These are phyloP conservation scores for Cenchrus americanus DNA, from an alignment of 176 grass and related monocot genomes.

Conservation along the genomic window DNA sequence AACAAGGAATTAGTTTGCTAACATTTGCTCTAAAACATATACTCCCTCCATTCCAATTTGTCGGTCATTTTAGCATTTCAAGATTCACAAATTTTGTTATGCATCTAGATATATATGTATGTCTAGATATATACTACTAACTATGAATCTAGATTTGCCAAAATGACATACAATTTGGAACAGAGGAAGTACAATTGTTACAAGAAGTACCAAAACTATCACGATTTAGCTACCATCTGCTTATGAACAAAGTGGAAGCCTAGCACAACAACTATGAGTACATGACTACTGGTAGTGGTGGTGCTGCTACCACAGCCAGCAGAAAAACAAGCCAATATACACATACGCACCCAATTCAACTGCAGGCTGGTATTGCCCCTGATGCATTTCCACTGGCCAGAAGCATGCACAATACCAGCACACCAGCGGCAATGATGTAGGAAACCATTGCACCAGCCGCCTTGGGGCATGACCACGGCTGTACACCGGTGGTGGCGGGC, in stretches of 20 bases:
- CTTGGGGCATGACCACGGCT: background rate
- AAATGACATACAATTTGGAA: no score
- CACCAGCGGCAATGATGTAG: background rate
- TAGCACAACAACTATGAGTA: background rate
- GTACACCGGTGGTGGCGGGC: background rate
- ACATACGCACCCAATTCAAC: background rate
- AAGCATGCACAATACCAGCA: background rate
- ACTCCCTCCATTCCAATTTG: no score
- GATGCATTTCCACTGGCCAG: background rate
- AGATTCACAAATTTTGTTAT: no score
- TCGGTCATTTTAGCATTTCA: no score
- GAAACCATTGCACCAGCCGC: background rate
- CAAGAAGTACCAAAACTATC: conserved; percentile 1
- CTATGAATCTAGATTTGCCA: no score
- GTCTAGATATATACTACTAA: no score
- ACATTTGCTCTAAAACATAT: background rate
- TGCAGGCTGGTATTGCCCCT: background rate
- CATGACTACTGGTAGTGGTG: no score
- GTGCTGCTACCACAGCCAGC: no score
- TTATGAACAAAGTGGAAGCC: background rate
- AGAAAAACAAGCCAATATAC: background rate
- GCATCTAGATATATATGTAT: no score
- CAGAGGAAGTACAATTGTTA: background rate
- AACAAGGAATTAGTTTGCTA: background rate
- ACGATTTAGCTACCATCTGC: background rate